phyloP scores from a whole-genome alignment of 2,329 filamentous ascomycete species.

The Fusarium sp. region DNA sequence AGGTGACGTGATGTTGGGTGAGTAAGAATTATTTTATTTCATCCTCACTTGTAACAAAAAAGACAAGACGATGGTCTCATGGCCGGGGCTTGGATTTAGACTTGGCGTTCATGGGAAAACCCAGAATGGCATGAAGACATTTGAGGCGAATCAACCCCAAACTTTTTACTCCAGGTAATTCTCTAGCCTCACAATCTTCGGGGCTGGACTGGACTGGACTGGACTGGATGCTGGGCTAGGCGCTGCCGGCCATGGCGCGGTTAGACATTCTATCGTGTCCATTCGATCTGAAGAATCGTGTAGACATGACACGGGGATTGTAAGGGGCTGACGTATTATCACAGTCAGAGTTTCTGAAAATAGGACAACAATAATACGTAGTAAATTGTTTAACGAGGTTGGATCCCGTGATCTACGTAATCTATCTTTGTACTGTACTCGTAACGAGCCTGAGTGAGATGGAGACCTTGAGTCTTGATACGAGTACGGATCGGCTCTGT shows the following conservation, averaged over 20 bases:
- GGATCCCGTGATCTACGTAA: slow-evolving; percentile 5
- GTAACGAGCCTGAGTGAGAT: slow-evolving; percentile 26
- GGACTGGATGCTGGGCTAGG: slow-evolving; percentile 22
- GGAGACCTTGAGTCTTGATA: slow-evolving; percentile 31
- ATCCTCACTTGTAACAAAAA: slow-evolving; percentile 9
- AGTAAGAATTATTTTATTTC: not conserved
- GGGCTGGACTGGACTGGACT: slow-evolving; percentile 19
- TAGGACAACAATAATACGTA: slow-evolving; percentile 9
- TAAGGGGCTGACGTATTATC: slow-evolving; percentile 31
- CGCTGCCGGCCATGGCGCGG: slow-evolving; percentile 37
- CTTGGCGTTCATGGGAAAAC: slow-evolving; percentile 26
- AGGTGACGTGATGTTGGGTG: slow-evolving; percentile 5
- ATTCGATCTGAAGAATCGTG: slow-evolving; percentile 25
- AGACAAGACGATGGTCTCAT: slow-evolving; percentile 15
- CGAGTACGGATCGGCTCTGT: slow-evolving; percentile 42
- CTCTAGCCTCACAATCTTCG: slow-evolving; percentile 1
- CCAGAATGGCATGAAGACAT: slow-evolving; percentile 32
- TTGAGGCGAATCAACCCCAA: slow-evolving; percentile 18
- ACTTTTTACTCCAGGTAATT: slow-evolving; percentile 14
- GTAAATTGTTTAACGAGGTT: not conserved
- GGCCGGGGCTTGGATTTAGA: slow-evolving; percentile 5
- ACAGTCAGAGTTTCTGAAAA: slow-evolving; percentile 29
- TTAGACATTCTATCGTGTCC: slow-evolving; percentile 28
- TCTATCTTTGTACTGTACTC: slow-evolving; percentile 11
- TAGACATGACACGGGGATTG: slow-evolving; percentile 35